These are phyloP conservation scores for Ophiobolus disseminans DNA, from an alignment of 2,329 filamentous ascomycete genomes.

Conservation along the genomic window DNA sequence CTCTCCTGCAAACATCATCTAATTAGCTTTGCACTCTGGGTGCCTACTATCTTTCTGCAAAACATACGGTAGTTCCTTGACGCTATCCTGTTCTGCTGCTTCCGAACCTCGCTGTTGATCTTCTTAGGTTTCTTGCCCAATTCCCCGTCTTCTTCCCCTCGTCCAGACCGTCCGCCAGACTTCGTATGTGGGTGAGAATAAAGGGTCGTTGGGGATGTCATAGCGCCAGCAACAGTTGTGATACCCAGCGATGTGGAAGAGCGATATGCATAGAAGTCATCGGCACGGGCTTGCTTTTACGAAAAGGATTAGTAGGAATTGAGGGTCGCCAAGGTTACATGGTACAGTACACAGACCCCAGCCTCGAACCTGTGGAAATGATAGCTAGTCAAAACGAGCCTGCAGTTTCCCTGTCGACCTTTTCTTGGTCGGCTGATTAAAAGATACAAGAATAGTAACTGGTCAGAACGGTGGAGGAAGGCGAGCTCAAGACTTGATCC, in stretches of 20 bases:
- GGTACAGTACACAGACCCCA: slow-evolving; percentile 15
- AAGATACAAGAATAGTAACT: slow-evolving; percentile 35
- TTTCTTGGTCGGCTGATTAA: slow-evolving; percentile 40
- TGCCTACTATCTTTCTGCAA: background rate
- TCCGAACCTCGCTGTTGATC: slow-evolving; percentile 46
- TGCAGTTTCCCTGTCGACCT: slow-evolving; percentile 20
- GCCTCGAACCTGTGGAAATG: slow-evolving; percentile 14
- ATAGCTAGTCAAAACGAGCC: slow-evolving; percentile 23
- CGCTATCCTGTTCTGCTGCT: slow-evolving; percentile 48
- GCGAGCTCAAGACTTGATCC: slow-evolving; percentile 17
- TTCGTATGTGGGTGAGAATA: slow-evolving; percentile 14
- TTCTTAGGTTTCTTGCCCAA: slow-evolving; percentile 39
- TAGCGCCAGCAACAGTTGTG: slow-evolving; percentile 27
- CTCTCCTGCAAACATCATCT: slow-evolving; percentile 32
- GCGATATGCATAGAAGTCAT: slow-evolving; percentile 13
- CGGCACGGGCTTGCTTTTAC: slow-evolving; percentile 27
- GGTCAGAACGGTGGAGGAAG: slow-evolving; percentile 20
- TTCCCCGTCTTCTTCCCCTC: slow-evolving; percentile 10
- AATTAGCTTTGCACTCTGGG: slow-evolving; percentile 7
- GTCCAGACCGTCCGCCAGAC: slow-evolving; percentile 16
- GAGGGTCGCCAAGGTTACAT: slow-evolving; percentile 27
- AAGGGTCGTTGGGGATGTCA: slow-evolving; percentile 19
- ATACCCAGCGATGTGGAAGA: slow-evolving; percentile 11
- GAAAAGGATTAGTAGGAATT: slow-evolving; percentile 18
- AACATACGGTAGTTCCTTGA: slow-evolving; percentile 47